Evolutionary conservation across 306 rosid genomes (phyloP), one percentile per base, ranked within the genome.

Genomic region (Vachellia pachyceras): DNA sequence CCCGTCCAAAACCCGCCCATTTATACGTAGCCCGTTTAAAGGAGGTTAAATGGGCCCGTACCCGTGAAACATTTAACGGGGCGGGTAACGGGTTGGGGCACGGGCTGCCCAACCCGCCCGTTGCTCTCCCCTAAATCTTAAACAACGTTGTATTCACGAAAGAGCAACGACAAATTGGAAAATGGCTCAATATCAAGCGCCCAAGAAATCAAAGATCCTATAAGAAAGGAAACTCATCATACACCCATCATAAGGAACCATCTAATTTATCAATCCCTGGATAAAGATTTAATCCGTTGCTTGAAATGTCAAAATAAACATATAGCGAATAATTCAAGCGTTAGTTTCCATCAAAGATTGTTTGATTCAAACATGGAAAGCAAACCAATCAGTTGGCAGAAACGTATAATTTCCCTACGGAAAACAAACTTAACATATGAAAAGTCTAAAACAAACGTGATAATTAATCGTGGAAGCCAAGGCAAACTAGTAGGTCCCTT

Each of bases 401-500:
- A 73, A 73, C 13, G 33, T 44, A 13, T 22, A 69, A 66, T 46
- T 72, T 69, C n/a, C 36, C 69, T 36, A 68, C 29, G 5, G 54
- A 29, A 72, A 65, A 66, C 80, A 18, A 60, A 78, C 80, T 58
- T 39, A 75, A 33, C 45, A 49, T 47, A 73, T 72, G 73, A 73
- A 49, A 58, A 76, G 79, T 61, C 70, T 20, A n/a, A n/a, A 33
- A 17, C 8, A 33, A 54, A 77, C 18, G 45, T 49, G 72, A 10
- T 14, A 29, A 47, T 7, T 11, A 10, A 45, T 45, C 11, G 71
- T 82, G 17, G 23, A 2, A 29, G 60, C 42, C 14, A 40, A 76
- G 49, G 75, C 50, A 60, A 58, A 77, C 33, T 35, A 58, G 80
- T n/a, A 60, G 89, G 87, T 73, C 89, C 84, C 82, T 82, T 73